phyloP scores from a whole-genome alignment of 371 early-diverging fungal species.

The Syncephalis plumigaleata region DNA sequence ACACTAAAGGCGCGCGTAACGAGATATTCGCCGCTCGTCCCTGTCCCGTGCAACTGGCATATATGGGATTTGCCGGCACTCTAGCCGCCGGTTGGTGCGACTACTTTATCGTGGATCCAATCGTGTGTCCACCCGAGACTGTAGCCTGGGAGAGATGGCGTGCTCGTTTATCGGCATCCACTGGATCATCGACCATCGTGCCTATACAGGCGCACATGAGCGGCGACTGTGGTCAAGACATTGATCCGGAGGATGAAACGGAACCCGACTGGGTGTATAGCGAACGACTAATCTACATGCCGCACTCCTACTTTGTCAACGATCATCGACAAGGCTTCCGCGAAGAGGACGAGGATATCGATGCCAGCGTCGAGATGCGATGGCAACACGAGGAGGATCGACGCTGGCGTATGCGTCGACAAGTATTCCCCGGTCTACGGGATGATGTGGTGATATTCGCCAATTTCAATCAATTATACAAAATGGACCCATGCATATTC shows the following conservation, averaged over 20 bases:
- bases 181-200: background rate
- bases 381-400: slow-evolving; percentile 68
- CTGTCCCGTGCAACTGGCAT: slow-evolving; percentile 71
- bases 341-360: slow-evolving; percentile 40
- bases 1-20: slow-evolving; percentile 85
- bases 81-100: slow-evolving; percentile 85
- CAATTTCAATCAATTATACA: slow-evolving; percentile 90
- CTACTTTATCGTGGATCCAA: slow-evolving; percentile 75
- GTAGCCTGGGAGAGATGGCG: slow-evolving; percentile 50
- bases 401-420: slow-evolving; percentile 69
- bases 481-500: slow-evolving; percentile 69
- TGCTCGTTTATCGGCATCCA: background rate
- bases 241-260: slow-evolving; percentile 46
- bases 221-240: slow-evolving; percentile 46
- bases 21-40: slow-evolving; percentile 88
- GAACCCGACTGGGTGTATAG: slow-evolving; percentile 58
- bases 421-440: slow-evolving; percentile 64
- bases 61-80: slow-evolving; percentile 89
- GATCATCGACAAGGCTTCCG: slow-evolving; percentile 86
- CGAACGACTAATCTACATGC: slow-evolving; percentile 84
- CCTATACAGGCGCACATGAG: background rate
- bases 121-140: slow-evolving; percentile 72
- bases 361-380: slow-evolving; percentile 14
- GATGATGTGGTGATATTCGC: slow-evolving; percentile 80
- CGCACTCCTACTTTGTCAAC: slow-evolving; percentile 81